Evolutionary conservation across 768 basidiomycete species (phyloP), one percentile per base, ranked within the genome.

Genomic region (Mycena vulgaris): DNA sequence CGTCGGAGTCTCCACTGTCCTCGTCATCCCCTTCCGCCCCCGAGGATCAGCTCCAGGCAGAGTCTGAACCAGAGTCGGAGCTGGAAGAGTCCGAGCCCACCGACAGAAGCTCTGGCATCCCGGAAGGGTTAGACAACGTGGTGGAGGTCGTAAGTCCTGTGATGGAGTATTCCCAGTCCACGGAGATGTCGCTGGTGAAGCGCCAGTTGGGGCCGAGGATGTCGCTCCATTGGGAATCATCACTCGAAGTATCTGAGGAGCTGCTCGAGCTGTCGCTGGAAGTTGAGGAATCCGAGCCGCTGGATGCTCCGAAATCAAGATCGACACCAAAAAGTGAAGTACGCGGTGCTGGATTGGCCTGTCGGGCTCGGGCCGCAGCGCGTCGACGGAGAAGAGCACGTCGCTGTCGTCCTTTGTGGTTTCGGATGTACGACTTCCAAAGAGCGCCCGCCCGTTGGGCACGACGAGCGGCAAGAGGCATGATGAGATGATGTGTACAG

Each of bases 1-100:
- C 23, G 16, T 51, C 48, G 5, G 37, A 63, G 13, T 28, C 37
- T 14, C 30, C 61, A 27, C 28, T 37, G 2, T 52, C 23, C 23
- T 63, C 61, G 25, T 52, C 61, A 52, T 63, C 49, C 4, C 49
- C 61, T 40, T 63, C 61, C 0, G 35, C 49, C 7, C 61, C 61
- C 0, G 61, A 63, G 5, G 61, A 52, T 49, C 61, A 63, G 31
- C 31, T 19, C 49, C 23, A 51, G 37, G 30, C 37, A 16, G 25
- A 23, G 23, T 40, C 49, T 13, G 37, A 40, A 3, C 19, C 58
- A 14, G 59, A 61, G 27, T 48, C 31, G 0, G 61, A 51, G 19
- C 31, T 37, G n/a, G n/a, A n/a, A 23, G 61, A 63, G 49, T 52
- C 37, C 2, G 51, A 63, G 49, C 49, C 19, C 16, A 39, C 21